Evolutionary conservation across 148 eudicot species (phyloP).

Genomic region (Diospyros lotus): DNA sequence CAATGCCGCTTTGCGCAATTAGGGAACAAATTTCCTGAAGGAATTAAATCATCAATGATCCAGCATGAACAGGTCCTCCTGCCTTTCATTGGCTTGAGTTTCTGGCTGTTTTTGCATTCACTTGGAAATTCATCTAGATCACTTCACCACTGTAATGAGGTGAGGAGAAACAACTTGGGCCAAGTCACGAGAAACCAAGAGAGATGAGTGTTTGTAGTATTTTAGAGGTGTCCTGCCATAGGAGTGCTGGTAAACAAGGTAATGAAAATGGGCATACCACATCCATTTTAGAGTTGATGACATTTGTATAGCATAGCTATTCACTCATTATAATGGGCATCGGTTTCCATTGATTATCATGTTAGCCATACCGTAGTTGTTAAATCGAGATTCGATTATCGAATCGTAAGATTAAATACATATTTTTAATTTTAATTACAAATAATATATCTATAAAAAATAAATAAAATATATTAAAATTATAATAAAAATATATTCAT

Average conservation of each 20-base stretch:
- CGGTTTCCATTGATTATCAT: too few relatives aligned
- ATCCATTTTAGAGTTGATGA: background rate
- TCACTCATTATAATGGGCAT: too few relatives aligned
- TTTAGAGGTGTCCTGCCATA: too few relatives aligned
- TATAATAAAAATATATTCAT: too few relatives aligned
- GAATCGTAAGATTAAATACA: too few relatives aligned
- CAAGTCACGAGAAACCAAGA: background rate
- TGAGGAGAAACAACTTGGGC: background rate
- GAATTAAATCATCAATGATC: background rate
- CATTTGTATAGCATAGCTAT: too few relatives aligned
- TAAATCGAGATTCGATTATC: too few relatives aligned
- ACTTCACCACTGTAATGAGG: constrained; percentile 4
- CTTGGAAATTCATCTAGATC: background rate
- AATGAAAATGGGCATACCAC: background rate
- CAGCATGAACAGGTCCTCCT: background rate
- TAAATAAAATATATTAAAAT: too few relatives aligned
- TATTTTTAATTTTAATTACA: too few relatives aligned
- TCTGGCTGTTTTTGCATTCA: background rate
- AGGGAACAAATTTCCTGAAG: background rate
- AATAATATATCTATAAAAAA: too few relatives aligned
- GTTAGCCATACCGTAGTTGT: too few relatives aligned
- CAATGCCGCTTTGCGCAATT: background rate
- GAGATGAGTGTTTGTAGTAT: background rate
- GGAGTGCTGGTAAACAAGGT: background rate
- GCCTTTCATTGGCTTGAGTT: background rate